A percentile compares a stretch with the other conserved stretches of the same genome.
Evolutionary conservation across 345 rosid species (phyloP).

Genomic region (Corchorus olitorius): DNA sequence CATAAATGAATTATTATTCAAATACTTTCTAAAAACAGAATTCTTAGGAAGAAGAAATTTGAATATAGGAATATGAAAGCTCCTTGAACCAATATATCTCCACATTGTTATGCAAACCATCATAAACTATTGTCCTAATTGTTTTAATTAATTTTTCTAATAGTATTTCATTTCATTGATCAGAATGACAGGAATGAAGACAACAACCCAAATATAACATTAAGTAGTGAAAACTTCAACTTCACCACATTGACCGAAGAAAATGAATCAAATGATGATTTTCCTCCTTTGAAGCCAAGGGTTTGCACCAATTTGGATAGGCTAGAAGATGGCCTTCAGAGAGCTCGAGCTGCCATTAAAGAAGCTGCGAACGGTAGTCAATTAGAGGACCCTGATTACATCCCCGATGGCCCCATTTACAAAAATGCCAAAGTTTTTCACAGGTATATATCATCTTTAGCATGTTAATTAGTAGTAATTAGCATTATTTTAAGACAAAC

Average conservation of each 20-base stretch:
- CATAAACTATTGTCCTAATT: too few relatives aligned
- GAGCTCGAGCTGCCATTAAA: slow-evolving; percentile 62
- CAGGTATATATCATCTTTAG: slow-evolving; percentile 44
- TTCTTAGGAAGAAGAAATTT: too few relatives aligned
- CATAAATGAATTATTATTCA: too few relatives aligned
- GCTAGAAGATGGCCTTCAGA: slow-evolving; percentile 59
- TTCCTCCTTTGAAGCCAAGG: slow-evolving; percentile 20
- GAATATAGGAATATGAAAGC: too few relatives aligned
- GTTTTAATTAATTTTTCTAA: too few relatives aligned
- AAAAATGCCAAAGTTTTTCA: slow-evolving; percentile 76
- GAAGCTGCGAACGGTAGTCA: slow-evolving; percentile 47
- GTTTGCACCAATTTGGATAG: slow-evolving; percentile 43
- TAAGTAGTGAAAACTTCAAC: not conserved
- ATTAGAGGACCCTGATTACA: slow-evolving; percentile 55
- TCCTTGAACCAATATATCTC: too few relatives aligned
- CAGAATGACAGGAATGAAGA: too few relatives aligned
- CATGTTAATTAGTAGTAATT: too few relatives aligned
- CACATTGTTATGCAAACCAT: too few relatives aligned
- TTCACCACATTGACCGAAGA: not conserved
- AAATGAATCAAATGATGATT: slow-evolving; percentile 16
- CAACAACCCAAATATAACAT: not conserved
- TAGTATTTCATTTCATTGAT: too few relatives aligned
- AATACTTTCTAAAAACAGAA: too few relatives aligned
- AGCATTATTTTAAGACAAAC: not conserved
- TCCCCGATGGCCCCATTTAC: slow-evolving; percentile 86